Conservation (phyloP, 2,329 filamentous ascomycete species). For the Fusarium succisae region DNA sequence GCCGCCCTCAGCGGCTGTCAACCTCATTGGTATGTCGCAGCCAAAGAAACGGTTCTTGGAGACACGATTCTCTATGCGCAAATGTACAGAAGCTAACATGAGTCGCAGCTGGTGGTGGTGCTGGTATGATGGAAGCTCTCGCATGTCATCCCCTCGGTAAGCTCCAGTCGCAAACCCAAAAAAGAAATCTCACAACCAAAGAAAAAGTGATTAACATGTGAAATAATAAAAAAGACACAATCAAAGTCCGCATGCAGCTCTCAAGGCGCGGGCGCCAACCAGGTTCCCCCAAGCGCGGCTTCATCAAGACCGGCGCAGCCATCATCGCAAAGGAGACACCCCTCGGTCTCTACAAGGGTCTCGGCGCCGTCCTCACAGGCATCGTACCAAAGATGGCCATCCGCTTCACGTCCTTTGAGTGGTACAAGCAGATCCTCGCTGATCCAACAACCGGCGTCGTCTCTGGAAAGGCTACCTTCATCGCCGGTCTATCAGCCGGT, state of each 20-base stretch:
- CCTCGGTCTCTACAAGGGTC: constrained; percentile 93
- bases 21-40: constrained; percentile 79
- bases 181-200: neutral
- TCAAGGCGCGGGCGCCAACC: constrained; percentile 84
- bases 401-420: constrained; percentile 96
- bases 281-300: constrained; percentile 87
- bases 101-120: constrained; percentile 84
- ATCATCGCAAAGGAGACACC: constrained; percentile 92
- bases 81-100: constrained; percentile 20
- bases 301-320: constrained; percentile 83
- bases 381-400: constrained; percentile 99
- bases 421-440: constrained; percentile 87
- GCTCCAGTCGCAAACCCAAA: constrained; percentile 38
- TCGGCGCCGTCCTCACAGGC: constrained; percentile 95
- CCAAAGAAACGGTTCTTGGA: neutral
- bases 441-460: constrained; percentile 73
- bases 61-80: neutral
- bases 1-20: constrained; percentile 86
- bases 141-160: constrained; percentile 92
- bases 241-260: constrained; percentile 99
- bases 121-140: constrained; percentile 99
- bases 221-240: constrained; percentile 71
- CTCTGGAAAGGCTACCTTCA: constrained; percentile 73
- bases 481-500: constrained; percentile 87
- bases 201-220: constrained; percentile 1